Conservation (phyloP, 768 basidiomycete genomes). For the Boletellus ananas region DNA sequence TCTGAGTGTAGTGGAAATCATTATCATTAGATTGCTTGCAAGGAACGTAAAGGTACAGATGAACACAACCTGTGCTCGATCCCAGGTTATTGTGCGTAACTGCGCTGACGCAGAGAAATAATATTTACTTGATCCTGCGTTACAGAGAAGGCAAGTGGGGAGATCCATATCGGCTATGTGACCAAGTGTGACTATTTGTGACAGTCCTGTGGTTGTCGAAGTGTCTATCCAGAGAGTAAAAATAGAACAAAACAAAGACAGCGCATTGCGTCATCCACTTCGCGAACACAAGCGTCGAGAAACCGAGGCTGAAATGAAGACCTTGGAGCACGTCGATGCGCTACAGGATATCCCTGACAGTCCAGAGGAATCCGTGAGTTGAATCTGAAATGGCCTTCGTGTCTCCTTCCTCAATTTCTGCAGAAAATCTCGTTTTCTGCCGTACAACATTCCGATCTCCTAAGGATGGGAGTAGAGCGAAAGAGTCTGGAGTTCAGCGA, state of each 20-base stretch:
- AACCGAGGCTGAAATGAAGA: not conserved
- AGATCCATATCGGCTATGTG: too few species aligned
- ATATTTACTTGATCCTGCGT: too few species aligned
- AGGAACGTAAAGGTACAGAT: constrained; percentile 19
- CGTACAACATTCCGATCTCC: not conserved
- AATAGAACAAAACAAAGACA: too few species aligned
- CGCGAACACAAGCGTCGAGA: too few species aligned
- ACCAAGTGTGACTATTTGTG: too few species aligned
- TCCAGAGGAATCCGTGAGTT: not conserved
- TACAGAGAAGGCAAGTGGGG: too few species aligned
- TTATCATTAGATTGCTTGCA: constrained; percentile 6
- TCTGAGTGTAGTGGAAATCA: not conserved
- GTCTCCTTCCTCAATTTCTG: not conserved
- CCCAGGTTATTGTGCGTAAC: constrained; percentile 1
- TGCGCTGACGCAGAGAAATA: not conserved
- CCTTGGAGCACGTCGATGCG: not conserved
- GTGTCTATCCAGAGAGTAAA: too few species aligned
- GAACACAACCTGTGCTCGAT: not conserved
- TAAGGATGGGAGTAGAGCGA: not conserved
- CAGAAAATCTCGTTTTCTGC: not conserved
- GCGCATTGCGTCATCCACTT: too few species aligned
- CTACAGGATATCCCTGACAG: not conserved
- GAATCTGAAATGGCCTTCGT: not conserved
- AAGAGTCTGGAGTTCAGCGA: not conserved
- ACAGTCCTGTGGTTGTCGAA: too few species aligned